Percentiles rank a stretch among this genome's conserved stretches.
Evolutionary conservation across 2,329 filamentous ascomycete species (phyloP).

Genomic region (Daldinia sp.): DNA sequence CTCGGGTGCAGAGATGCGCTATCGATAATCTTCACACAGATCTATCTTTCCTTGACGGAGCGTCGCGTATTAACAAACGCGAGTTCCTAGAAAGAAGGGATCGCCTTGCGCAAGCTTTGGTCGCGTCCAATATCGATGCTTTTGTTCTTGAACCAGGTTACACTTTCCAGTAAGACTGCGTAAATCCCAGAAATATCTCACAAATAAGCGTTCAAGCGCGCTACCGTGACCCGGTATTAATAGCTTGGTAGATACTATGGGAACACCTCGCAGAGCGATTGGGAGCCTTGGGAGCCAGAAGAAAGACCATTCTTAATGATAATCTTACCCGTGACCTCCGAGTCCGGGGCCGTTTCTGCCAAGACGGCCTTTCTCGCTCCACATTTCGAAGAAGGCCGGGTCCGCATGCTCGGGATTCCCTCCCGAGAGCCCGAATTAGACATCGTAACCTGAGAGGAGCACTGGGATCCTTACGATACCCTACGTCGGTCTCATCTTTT

Average conservation of each 20-base stretch:
- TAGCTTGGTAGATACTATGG: slow-evolving; percentile 62
- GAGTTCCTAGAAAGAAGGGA: slow-evolving; percentile 69
- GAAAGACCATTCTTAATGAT: slow-evolving; percentile 74
- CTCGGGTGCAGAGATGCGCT: slow-evolving; percentile 58
- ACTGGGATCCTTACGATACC: slow-evolving; percentile 72
- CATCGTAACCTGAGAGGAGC: slow-evolving; percentile 72
- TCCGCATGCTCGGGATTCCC: slow-evolving; percentile 69
- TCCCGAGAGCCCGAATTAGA: slow-evolving; percentile 61
- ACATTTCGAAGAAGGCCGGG: slow-evolving; percentile 70
- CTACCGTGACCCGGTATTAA: not conserved
- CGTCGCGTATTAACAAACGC: slow-evolving; percentile 59
- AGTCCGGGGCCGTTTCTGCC: slow-evolving; percentile 59
- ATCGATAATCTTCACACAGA: slow-evolving; percentile 63
- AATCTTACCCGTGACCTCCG: slow-evolving; percentile 60
- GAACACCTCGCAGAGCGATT: slow-evolving; percentile 70
- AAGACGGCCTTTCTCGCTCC: slow-evolving; percentile 70
- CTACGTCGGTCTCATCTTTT: slow-evolving; percentile 61
- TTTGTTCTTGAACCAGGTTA: slow-evolving; percentile 74
- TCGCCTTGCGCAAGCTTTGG: slow-evolving; percentile 67
- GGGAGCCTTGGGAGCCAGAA: slow-evolving; percentile 75
- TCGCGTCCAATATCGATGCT: slow-evolving; percentile 63
- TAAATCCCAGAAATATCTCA: not conserved
- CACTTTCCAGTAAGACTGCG: slow-evolving; percentile 64
- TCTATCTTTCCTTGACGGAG: slow-evolving; percentile 64
- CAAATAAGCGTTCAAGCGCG: not conserved